Percentiles rank a stretch among this genome's conserved stretches.
These are phyloP conservation scores for Euphrasia arctica DNA, from an alignment of 305 asterid genomes.

Conservation along the genomic window DNA sequence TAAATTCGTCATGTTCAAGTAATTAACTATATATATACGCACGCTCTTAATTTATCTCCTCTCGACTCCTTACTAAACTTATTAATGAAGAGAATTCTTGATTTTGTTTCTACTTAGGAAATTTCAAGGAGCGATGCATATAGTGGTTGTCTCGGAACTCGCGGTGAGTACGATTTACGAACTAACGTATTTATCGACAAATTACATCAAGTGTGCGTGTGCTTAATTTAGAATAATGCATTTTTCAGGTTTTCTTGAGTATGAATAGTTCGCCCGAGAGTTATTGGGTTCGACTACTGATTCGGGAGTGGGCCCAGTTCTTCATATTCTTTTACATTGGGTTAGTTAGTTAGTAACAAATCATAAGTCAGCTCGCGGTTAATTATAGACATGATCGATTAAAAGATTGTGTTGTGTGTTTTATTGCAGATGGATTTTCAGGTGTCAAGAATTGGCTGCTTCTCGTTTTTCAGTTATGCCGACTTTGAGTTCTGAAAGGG, in stretches of 20 bases:
- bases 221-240: conserved; percentile 5
- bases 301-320: conserved; percentile 85
- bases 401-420: too few relatives aligned
- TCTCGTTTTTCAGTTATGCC: conserved; percentile 88
- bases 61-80: neutral
- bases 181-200: neutral
- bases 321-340: conserved; percentile 72
- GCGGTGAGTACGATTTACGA: conserved; percentile 41
- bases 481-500: conserved; percentile 39
- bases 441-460: conserved; percentile 64
- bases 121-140: conserved; percentile 81
- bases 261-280: conserved; percentile 50
- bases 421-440: conserved; percentile 68
- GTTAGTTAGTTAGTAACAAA: conserved; percentile 33
- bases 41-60: conserved; percentile 24
- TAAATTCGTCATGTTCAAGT: conserved; percentile 85
- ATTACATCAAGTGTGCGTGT: neutral
- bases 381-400: too few relatives aligned
- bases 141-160: conserved; percentile 72
- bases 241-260: conserved; percentile 59
- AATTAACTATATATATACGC: conserved; percentile 31
- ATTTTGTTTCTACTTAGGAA: conserved; percentile 48
- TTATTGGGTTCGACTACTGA: conserved; percentile 73
- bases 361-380: too few relatives aligned
- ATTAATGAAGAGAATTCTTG: neutral